phyloP scores from a whole-genome alignment of 2,329 filamentous ascomycete genomes.

The Ascochyta pisi region DNA sequence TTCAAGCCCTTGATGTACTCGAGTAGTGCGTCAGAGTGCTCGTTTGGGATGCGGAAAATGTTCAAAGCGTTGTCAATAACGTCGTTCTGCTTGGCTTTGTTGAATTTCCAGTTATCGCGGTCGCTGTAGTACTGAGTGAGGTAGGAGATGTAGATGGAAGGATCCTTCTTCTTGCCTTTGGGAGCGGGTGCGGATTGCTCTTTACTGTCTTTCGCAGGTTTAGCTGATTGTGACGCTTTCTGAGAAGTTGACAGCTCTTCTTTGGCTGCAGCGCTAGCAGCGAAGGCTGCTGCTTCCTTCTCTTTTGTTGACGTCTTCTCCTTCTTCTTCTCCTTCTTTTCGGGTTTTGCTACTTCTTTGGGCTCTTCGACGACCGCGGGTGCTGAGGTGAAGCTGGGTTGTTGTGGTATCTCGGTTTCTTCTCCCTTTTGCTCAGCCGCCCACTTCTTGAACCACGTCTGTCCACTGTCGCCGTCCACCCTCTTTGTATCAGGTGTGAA shows the following conservation, averaged over 20 bases:
- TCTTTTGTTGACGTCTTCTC: constrained; percentile 13
- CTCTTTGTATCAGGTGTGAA: constrained; percentile 70
- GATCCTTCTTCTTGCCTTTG: constrained; percentile 53
- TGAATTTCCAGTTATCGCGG: constrained; percentile 86
- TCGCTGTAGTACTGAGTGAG: constrained; percentile 76
- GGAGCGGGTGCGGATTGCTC: background rate
- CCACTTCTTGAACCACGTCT: constrained; percentile 61
- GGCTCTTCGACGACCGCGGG: constrained; percentile 23
- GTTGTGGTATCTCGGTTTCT: constrained; percentile 31
- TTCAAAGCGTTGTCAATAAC: constrained; percentile 84
- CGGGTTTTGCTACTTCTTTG: constrained; percentile 30
- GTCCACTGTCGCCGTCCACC: constrained; percentile 62
- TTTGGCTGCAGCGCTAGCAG: constrained; percentile 14
- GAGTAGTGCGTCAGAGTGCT: constrained; percentile 73
- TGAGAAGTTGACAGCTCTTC: constrained; percentile 1
- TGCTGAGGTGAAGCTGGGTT: constrained; percentile 36
- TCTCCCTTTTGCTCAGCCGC: constrained; percentile 43
- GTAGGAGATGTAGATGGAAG: constrained; percentile 75
- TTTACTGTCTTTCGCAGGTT: constrained; percentile 4
- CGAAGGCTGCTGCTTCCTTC: constrained; percentile 21
- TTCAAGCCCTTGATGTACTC: constrained; percentile 82
- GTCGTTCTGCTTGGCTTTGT: constrained; percentile 88
- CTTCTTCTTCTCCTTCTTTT: constrained; percentile 25
- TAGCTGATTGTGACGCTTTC: constrained; percentile 3
- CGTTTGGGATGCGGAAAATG: constrained; percentile 71